Percentiles rank a stretch among this genome's conserved stretches.
These are phyloP conservation scores for Hypsizygus marmoreus DNA, from an alignment of 768 basidiomycete genomes.

Conservation along the genomic window DNA sequence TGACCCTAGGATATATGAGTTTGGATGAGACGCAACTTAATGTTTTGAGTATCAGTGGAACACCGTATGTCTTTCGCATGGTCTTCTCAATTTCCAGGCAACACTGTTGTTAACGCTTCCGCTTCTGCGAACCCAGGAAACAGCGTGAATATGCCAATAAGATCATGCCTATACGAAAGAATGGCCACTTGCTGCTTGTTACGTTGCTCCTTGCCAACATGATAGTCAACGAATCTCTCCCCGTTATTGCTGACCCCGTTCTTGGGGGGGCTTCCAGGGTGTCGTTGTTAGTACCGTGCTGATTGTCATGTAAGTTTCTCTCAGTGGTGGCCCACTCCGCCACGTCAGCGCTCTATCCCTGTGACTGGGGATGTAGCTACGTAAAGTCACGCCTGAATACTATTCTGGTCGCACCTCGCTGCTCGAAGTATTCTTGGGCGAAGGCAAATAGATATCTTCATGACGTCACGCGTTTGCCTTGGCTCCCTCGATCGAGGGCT, in stretches of 20 bases:
- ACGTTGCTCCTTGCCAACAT: slow-evolving; percentile 86
- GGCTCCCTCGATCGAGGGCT: no score
- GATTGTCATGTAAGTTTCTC: slow-evolving; percentile 83
- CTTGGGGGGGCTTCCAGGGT: slow-evolving; percentile 75
- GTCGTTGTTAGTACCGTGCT: slow-evolving; percentile 83
- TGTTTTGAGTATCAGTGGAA: slow-evolving; percentile 83
- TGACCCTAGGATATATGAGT: slow-evolving; percentile 91
- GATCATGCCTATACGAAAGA: slow-evolving; percentile 84
- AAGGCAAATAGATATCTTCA: not conserved
- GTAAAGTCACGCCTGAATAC: no score
- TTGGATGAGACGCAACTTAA: slow-evolving; percentile 91
- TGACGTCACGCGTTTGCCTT: slow-evolving; percentile 17
- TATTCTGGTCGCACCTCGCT: no score
- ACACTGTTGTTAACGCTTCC: slow-evolving; percentile 5
- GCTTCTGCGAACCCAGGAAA: slow-evolving; percentile 46
- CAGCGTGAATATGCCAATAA: slow-evolving; percentile 82
- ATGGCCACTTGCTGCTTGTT: slow-evolving; percentile 81
- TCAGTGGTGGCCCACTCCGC: no score
- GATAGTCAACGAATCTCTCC: slow-evolving; percentile 89
- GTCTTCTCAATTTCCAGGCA: slow-evolving; percentile 1
- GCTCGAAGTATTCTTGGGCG: no score
- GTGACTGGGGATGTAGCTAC: no score
- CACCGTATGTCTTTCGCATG: slow-evolving; percentile 52
- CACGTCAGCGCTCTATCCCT: no score
- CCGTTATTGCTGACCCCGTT: slow-evolving; percentile 78